phyloP scores from a whole-genome alignment of 73 alveolate genomes.

The Symbiodinium natans region DNA sequence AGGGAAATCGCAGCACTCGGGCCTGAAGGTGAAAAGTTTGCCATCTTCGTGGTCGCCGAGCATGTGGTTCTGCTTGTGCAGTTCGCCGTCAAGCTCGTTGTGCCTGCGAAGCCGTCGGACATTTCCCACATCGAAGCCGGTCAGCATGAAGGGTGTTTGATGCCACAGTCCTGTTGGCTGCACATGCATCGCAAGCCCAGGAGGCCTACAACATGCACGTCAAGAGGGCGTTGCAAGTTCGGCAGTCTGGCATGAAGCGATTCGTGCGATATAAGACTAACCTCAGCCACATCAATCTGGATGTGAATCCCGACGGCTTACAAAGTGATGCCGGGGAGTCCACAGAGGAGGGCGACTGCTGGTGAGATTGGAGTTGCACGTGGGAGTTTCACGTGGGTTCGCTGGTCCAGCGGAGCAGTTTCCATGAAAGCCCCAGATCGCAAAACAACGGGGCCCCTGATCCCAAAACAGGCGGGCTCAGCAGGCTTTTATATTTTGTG shows the following conservation, averaged over 20 bases:
- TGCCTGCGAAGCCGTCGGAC: neutral
- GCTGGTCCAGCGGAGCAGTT: no score
- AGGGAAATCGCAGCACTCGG: neutral
- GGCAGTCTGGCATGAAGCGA: neutral
- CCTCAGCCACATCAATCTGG: neutral
- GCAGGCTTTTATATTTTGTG: no score
- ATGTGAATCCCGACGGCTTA: neutral
- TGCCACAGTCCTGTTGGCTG: no score
- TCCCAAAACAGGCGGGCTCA: no score
- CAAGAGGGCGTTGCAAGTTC: neutral
- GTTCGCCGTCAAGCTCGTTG: neutral
- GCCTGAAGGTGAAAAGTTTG: neutral
- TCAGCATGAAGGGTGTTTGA: no score
- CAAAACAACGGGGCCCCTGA: no score
- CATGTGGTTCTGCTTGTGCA: neutral
- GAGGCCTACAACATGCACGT: conserved; percentile 1
- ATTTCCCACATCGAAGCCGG: neutral
- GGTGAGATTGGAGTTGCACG: no score
- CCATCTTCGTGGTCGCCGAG: neutral
- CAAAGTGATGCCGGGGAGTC: neutral
- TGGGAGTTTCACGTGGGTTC: no score
- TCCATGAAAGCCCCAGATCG: no score
- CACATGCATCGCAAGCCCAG: neutral
- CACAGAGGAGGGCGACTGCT: neutral
- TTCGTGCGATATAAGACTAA: neutral